Evolutionary conservation across 2,329 filamentous ascomycete species (phyloP).

Genomic region (Diaporthe vexans): DNA sequence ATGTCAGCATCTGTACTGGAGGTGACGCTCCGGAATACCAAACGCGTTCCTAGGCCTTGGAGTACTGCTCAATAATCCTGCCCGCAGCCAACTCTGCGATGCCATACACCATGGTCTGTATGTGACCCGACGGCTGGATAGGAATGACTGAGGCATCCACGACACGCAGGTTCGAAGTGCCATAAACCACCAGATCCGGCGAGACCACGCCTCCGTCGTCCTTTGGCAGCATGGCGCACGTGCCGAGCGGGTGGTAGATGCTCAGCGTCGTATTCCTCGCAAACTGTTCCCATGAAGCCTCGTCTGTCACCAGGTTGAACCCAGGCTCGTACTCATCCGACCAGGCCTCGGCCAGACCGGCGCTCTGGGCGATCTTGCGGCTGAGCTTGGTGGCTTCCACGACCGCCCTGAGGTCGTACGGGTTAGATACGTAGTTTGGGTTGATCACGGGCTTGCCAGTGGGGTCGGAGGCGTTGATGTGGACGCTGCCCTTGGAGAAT

Average conservation of each 20-base stretch:
- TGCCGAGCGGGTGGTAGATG: slow-evolving; percentile 28
- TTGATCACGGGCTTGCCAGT: slow-evolving; percentile 10
- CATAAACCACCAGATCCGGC: slow-evolving; percentile 37
- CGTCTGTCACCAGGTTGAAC: neutral
- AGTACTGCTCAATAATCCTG: slow-evolving; percentile 24
- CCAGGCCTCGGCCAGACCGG: slow-evolving; percentile 1
- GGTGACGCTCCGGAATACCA: too few relatives aligned
- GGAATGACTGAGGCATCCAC: slow-evolving; percentile 36
- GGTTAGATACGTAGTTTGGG: slow-evolving; percentile 10
- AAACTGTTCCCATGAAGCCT: slow-evolving; percentile 23
- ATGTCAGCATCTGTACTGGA: too few relatives aligned
- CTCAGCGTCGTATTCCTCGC: slow-evolving; percentile 18
- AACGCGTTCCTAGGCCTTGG: neutral
- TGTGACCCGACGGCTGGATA: slow-evolving; percentile 21
- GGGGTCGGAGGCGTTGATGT: slow-evolving; percentile 28
- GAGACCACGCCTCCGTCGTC: slow-evolving; percentile 36
- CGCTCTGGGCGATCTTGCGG: slow-evolving; percentile 11
- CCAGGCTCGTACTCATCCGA: slow-evolving; percentile 32
- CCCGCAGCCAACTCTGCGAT: slow-evolving; percentile 31
- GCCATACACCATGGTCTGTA: slow-evolving; percentile 25
- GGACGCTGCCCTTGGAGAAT: slow-evolving; percentile 26
- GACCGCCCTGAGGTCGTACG: slow-evolving; percentile 12
- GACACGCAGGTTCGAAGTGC: slow-evolving; percentile 34
- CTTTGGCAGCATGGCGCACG: slow-evolving; percentile 37
- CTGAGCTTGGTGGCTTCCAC: slow-evolving; percentile 14